Percentiles rank a stretch among this genome's conserved stretches.
These are phyloP conservation scores for Kwoniella sp. DNA, from an alignment of 768 basidiomycete genomes.

Conservation along the genomic window DNA sequence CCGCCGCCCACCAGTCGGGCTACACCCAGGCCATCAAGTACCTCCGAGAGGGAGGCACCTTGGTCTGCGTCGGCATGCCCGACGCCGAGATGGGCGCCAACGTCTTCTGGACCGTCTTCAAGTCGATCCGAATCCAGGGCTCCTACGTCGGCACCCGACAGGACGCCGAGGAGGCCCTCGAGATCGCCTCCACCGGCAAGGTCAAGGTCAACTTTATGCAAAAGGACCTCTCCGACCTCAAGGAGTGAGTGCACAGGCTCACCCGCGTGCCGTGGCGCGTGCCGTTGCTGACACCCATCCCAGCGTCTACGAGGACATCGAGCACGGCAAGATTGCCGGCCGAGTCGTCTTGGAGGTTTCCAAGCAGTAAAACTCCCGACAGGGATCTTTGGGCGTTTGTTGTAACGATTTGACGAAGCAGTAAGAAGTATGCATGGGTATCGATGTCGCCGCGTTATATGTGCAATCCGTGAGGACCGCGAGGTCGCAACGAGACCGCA, in stretches of 20 bases:
- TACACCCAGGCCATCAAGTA: conserved; percentile 61
- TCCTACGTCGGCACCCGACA: conserved; percentile 59
- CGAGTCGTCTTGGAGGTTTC: conserved; percentile 21
- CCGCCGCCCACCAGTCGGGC: conserved; percentile 49
- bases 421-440: conserved; percentile 1
- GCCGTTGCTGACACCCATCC: too few relatives aligned
- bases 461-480: not conserved
- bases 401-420: not conserved
- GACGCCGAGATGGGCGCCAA: conserved; percentile 53
- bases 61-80: conserved; percentile 76
- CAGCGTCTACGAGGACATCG: conserved; percentile 27
- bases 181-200: conserved; percentile 66
- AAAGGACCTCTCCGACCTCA: conserved; percentile 16
- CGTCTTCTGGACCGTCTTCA: conserved; percentile 49
- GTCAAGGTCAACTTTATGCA: conserved; percentile 53
- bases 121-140: conserved; percentile 49
- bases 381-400: not conserved
- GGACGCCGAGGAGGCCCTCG: conserved; percentile 74
- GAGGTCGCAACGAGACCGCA: not conserved
- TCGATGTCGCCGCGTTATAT: not conserved
- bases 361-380: conserved; percentile 6
- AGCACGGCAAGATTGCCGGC: conserved; percentile 26
- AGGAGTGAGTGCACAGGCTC: conserved; percentile 10
- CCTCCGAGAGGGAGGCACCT: conserved; percentile 52
- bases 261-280: not conserved